Conservation (phyloP, 257 asterid species). For the Nicotiana benthamiana region DNA sequence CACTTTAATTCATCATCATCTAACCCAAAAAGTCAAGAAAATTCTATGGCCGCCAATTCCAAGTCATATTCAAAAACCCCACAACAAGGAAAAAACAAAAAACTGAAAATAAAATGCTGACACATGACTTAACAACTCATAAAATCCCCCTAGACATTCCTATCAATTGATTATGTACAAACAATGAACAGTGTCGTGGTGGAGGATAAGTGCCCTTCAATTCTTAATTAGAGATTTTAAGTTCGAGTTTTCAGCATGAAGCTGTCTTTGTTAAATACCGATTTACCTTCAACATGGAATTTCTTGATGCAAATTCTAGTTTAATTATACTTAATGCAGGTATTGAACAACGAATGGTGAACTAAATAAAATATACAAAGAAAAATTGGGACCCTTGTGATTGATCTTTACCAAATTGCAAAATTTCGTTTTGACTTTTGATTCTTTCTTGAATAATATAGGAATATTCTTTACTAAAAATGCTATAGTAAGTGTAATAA, state of each 20-base stretch:
- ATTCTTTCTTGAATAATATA: neutral
- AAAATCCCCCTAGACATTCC: neutral
- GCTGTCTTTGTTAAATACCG: no score
- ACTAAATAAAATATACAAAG: neutral
- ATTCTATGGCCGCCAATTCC: constrained; percentile 5
- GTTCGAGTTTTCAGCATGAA: no score
- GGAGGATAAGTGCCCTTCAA: no score
- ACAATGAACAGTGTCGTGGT: no score
- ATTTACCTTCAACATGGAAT: no score
- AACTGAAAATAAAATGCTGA: neutral
- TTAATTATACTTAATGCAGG: no score
- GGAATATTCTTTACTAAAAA: neutral
- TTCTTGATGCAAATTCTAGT: no score
- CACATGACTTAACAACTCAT: neutral
- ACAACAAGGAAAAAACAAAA: neutral
- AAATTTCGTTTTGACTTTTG: constrained; percentile 13
- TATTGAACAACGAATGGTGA: no score
- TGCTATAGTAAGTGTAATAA: constrained; percentile 18
- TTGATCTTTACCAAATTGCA: neutral
- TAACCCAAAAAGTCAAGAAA: neutral
- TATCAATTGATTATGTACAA: neutral
- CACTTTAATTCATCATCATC: constrained; percentile 6
- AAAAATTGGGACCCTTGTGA: neutral
- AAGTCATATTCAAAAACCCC: constrained; percentile 10
- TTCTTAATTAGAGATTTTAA: no score